Percentiles rank a stretch among this genome's conserved stretches.
These are phyloP conservation scores for Malus hybrid DNA, from an alignment of 331 rosid species.

Conservation along the genomic window DNA sequence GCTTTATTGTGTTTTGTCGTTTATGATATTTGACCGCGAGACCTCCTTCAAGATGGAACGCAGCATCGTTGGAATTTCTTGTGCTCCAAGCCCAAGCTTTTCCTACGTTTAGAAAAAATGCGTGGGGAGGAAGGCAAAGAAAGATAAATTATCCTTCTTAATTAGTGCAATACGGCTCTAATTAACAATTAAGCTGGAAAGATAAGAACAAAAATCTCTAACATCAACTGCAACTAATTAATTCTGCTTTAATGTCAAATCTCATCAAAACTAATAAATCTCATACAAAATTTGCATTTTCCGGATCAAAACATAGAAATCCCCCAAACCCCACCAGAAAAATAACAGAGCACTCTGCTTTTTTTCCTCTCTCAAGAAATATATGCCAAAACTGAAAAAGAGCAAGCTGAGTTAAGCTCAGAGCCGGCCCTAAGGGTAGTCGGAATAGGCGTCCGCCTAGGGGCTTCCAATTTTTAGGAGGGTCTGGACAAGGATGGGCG, in stretches of 20 bases:
- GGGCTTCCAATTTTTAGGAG: slow-evolving; percentile 4
- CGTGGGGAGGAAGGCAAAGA: background rate
- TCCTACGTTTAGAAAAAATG: background rate
- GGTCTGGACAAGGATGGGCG: too few species aligned
- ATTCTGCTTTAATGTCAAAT: background rate
- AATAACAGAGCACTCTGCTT: background rate
- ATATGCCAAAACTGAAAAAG: background rate
- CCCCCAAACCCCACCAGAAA: background rate
- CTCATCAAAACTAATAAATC: slow-evolving; percentile 11
- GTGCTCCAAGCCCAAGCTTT: background rate
- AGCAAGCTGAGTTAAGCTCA: slow-evolving; percentile 4
- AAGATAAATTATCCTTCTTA: background rate
- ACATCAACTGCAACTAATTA: slow-evolving; percentile 4
- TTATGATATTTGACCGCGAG: too few species aligned
- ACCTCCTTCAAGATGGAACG: too few species aligned
- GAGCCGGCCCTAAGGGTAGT: too few species aligned
- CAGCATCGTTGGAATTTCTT: background rate
- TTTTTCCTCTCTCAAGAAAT: background rate
- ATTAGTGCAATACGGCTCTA: background rate
- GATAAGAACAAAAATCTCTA: background rate
- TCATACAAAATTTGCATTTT: slow-evolving; percentile 37
- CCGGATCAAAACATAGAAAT: slow-evolving; percentile 19
- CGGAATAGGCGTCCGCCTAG: too few species aligned
- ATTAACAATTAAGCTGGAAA: slow-evolving; percentile 5
- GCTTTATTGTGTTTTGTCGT: too few species aligned